Conservation (phyloP, 768 basidiomycete genomes). For the Mycena leptocephala region DNA sequence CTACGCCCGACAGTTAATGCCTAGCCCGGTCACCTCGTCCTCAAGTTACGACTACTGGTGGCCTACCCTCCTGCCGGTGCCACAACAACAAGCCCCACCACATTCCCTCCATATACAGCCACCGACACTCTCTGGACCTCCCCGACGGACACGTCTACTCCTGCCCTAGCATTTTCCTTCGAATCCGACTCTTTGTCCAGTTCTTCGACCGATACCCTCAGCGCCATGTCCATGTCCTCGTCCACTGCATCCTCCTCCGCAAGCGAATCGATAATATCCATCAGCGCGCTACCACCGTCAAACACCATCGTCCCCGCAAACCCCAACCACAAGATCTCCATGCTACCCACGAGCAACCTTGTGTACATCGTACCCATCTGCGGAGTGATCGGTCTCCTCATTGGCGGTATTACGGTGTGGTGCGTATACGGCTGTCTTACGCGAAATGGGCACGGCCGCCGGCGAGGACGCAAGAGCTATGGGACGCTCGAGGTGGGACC, state of each 20-base stretch:
- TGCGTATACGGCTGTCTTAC: slow-evolving; percentile 53
- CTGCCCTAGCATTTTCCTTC: slow-evolving; percentile 18
- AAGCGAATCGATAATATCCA: slow-evolving; percentile 47
- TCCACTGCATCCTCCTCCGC: slow-evolving; percentile 30
- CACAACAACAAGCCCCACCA: slow-evolving; percentile 33
- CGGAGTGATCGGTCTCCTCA: slow-evolving; percentile 48
- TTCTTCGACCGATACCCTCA: slow-evolving; percentile 6
- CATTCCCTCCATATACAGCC: slow-evolving; percentile 2
- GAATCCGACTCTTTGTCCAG: slow-evolving; percentile 11
- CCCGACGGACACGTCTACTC: slow-evolving; percentile 10
- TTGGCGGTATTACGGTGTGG: slow-evolving; percentile 53
- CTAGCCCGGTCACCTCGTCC: slow-evolving; percentile 23
- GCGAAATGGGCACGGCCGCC: slow-evolving; percentile 31
- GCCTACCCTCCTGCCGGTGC: slow-evolving; percentile 52
- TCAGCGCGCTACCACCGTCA: slow-evolving; percentile 49
- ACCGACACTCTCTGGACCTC: slow-evolving; percentile 5
- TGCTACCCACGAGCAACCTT: slow-evolving; percentile 41
- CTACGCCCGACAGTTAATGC: slow-evolving; percentile 34
- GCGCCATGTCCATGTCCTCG: slow-evolving; percentile 19
- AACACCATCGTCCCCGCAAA: slow-evolving; percentile 31
- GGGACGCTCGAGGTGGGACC: slow-evolving; percentile 41
- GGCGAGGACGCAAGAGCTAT: slow-evolving; percentile 38
- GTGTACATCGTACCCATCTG: slow-evolving; percentile 51
- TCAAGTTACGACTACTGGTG: slow-evolving; percentile 55
- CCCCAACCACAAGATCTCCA: slow-evolving; percentile 32